Evolutionary conservation across 2,329 filamentous ascomycete species (phyloP), one percentile per base, ranked within the genome.

Genomic region (Nigrospora sphaerica): DNA sequence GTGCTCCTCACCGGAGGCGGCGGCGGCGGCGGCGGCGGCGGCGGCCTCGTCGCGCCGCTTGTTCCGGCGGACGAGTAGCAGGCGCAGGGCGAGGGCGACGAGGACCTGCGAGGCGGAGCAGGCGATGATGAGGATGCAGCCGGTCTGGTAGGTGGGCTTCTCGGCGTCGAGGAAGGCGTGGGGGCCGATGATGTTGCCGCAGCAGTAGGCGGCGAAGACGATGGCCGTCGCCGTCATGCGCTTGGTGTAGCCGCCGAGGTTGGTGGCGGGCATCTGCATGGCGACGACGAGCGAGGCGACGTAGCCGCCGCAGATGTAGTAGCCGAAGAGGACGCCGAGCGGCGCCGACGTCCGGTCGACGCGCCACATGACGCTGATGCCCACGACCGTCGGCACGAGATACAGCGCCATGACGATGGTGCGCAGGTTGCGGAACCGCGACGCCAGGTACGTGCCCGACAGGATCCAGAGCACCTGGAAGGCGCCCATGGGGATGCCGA

Each of bases 391-490:
- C 0, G 76, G 77, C 12, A 73, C 40, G 4, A 79, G 57, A 54
- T 76, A 80, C 0, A 70, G 43, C 3, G 66, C 64, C 76, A 80
- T 80, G 45, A 78, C 66, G 18, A 66, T 61, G 0, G 76, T 80
- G 4, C 76, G 68, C 3, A 64, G 59, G 41, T 80, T 77, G 44
- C 65, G 68, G 49, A 77, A 64, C n/a, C 62, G 66, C 3, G 73
- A 72, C 0, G 78, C 75, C 3, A 77, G 55, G 43, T 64, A 80
- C 1, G 75, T 71, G 3, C 76, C 77, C 0, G 68, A 65, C 11
- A 80, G 66, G 33, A 81, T 72, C 51, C 67, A 77, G n/a, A 77
- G 57, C 3, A 77, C 66, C 46, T 77, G 74, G 52, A 75, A 78
- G 1, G 66, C 71, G 6, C 77, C 77, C 38, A 72, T 68, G 0